A percentile compares a stretch with the other conserved stretches of the same genome.
Evolutionary conservation across 2,329 filamentous ascomycete genomes (phyloP).

Genomic region (Arthrocladium fulminans): DNA sequence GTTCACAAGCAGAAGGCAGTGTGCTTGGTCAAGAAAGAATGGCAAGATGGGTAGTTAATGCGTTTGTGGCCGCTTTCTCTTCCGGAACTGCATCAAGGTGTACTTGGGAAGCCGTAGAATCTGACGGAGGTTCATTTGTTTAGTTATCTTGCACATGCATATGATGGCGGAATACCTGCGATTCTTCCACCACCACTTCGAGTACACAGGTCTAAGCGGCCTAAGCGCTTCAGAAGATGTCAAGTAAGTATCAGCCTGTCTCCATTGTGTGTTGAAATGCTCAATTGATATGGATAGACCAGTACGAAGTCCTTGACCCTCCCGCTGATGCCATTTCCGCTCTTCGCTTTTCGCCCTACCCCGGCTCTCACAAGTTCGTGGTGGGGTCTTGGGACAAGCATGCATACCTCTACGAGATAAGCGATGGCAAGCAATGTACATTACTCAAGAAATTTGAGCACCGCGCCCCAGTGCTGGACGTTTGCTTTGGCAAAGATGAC

Average conservation of each 20-base stretch:
- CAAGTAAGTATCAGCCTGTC: conserved; percentile 11
- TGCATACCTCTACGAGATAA: conserved; percentile 80
- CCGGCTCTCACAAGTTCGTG: conserved; percentile 66
- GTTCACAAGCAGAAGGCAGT: too few species aligned
- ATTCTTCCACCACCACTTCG: too few species aligned
- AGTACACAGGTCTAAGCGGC: too few species aligned
- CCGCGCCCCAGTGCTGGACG: conserved; percentile 76
- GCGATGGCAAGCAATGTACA: conserved; percentile 47
- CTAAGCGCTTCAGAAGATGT: conserved; percentile 1
- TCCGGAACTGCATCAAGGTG: too few species aligned
- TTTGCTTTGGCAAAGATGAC: conserved; percentile 78
- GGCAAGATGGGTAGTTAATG: too few species aligned
- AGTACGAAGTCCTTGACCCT: conserved; percentile 74
- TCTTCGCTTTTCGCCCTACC: conserved; percentile 72
- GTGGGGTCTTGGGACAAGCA: conserved; percentile 92
- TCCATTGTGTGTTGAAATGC: background rate
- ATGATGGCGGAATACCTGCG: too few species aligned
- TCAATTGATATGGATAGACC: conserved; percentile 38
- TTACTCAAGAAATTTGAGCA: conserved; percentile 52
- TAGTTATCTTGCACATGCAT: too few species aligned
- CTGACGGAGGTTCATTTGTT: too few species aligned
- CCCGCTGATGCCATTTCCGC: conserved; percentile 82
- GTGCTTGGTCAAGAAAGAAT: too few species aligned
- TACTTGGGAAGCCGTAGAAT: too few species aligned
- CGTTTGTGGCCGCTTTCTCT: too few species aligned